phyloP scores from a whole-genome alignment of 1,284 basidiomycete genomes.

The Violaceomyces palustris region DNA sequence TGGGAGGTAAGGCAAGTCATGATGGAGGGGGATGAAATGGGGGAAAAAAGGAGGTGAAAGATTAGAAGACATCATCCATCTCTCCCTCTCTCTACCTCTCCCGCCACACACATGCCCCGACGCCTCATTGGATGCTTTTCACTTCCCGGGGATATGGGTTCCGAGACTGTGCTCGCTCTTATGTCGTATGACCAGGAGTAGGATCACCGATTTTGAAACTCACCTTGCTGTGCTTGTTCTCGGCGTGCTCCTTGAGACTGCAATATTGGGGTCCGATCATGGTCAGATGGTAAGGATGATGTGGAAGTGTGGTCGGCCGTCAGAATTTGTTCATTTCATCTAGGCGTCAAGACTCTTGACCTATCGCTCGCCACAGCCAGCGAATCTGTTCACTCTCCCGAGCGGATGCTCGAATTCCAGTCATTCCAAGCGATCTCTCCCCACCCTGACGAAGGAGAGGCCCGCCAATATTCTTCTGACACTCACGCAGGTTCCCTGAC shows the following conservation, averaged over 20 bases:
- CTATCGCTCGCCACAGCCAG: too few species aligned
- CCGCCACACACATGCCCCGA: too few species aligned
- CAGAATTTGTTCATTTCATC: too few species aligned
- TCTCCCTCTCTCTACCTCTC: too few species aligned
- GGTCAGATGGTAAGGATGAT: not conserved
- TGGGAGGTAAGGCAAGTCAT: not conserved
- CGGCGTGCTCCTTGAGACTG: slow-evolving; percentile 38
- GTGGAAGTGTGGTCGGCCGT: too few species aligned
- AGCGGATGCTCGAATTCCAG: too few species aligned
- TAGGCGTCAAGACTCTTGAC: too few species aligned
- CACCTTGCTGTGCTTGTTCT: slow-evolving; percentile 44
- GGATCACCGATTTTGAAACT: not conserved
- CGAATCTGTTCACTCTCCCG: too few species aligned
- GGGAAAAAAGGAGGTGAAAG: not conserved
- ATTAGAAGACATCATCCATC: not conserved
- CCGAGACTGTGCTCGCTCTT: not conserved
- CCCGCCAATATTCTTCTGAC: not conserved
- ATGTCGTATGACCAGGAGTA: not conserved
- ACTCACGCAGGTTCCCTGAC: slow-evolving; percentile 53
- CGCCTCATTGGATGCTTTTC: too few species aligned
- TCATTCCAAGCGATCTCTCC: not conserved
- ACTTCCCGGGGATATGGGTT: not conserved
- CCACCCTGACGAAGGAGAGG: not conserved
- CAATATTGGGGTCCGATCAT: too few species aligned
- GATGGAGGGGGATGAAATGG: not conserved